A percentile compares a stretch with the other conserved stretches of the same genome.
Conservation (phyloP, 768 basidiomycete genomes). For the Leucogyrophana mollusca region DNA sequence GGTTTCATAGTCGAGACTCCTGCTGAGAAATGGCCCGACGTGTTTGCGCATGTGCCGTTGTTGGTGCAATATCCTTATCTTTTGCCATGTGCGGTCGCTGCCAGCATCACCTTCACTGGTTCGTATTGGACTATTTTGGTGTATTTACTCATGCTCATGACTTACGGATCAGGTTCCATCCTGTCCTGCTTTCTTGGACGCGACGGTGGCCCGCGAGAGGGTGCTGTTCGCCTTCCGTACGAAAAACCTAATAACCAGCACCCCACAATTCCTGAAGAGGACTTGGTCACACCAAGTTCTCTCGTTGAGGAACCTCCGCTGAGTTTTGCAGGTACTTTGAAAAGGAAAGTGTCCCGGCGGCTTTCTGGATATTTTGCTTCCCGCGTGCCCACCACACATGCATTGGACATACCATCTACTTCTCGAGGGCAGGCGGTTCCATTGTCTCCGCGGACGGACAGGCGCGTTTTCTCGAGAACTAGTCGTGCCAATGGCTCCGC, state of each 20-base stretch:
- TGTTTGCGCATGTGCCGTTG: slow-evolving; percentile 63
- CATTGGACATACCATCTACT: slow-evolving; percentile 29
- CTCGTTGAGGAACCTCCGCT: slow-evolving; percentile 37
- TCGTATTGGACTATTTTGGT: slow-evolving; percentile 12
- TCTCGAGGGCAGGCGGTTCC: slow-evolving; percentile 42
- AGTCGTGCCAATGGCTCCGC: slow-evolving; percentile 73
- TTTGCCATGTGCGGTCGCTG: slow-evolving; percentile 80
- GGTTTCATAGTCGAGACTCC: slow-evolving; percentile 76
- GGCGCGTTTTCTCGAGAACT: slow-evolving; percentile 50
- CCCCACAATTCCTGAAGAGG: slow-evolving; percentile 68
- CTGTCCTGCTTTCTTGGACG: slow-evolving; percentile 85
- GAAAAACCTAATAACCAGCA: slow-evolving; percentile 61
- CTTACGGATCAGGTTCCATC: slow-evolving; percentile 64
- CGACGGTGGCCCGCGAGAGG: slow-evolving; percentile 88
- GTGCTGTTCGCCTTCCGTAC: slow-evolving; percentile 75
- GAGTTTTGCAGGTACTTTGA: slow-evolving; percentile 39
- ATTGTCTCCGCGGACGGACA: slow-evolving; percentile 40
- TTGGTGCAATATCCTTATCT: slow-evolving; percentile 88
- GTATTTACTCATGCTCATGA: not conserved
- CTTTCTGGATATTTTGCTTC: slow-evolving; percentile 61
- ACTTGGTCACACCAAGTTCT: slow-evolving; percentile 44
- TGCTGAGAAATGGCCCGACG: slow-evolving; percentile 79
- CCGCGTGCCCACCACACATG: slow-evolving; percentile 43
- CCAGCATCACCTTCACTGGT: slow-evolving; percentile 74
- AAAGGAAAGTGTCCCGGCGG: slow-evolving; percentile 49